These are phyloP conservation scores for Spiraea crenata DNA, from an alignment of 331 rosid genomes.

Conservation along the genomic window DNA sequence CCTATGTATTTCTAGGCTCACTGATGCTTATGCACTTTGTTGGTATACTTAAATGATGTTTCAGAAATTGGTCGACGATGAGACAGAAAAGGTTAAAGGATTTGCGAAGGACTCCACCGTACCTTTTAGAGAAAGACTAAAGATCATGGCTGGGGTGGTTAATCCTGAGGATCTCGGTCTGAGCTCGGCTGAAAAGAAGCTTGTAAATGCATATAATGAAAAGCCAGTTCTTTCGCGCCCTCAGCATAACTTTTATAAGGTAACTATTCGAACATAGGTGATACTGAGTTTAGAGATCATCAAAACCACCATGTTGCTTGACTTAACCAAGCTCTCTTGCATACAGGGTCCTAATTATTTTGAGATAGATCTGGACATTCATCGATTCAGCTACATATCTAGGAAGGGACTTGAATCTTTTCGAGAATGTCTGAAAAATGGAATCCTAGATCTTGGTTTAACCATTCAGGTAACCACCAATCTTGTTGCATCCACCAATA, in stretches of 20 bases:
- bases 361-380: conserved; percentile 97
- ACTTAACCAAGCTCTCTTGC: conserved; percentile 8
- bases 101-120: conserved; percentile 69
- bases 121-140: conserved; percentile 83
- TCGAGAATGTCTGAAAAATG: conserved; percentile 71
- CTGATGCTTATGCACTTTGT: not conserved
- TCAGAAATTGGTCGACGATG: conserved; percentile 84
- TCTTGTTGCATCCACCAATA: not conserved
- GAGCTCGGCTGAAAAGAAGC: conserved; percentile 77
- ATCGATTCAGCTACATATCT: conserved; percentile 91
- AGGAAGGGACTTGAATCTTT: conserved; percentile 91
- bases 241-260: conserved; percentile 84
- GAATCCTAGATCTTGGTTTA: conserved; percentile 73
- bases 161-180: conserved; percentile 83
- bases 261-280: not conserved
- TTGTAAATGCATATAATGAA: conserved; percentile 66
- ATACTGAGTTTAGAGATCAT: not conserved
- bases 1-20: no score
- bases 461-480: conserved; percentile 69
- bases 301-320: not conserved
- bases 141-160: conserved; percentile 83
- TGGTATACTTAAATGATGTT: conserved; percentile 11
- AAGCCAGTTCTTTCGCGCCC: conserved; percentile 97
- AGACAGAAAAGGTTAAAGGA: conserved; percentile 80
- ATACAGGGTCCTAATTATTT: conserved; percentile 84